Evolutionary conservation across 257 asterid species (phyloP).

Genomic region (Solanum bulbocastanum): DNA sequence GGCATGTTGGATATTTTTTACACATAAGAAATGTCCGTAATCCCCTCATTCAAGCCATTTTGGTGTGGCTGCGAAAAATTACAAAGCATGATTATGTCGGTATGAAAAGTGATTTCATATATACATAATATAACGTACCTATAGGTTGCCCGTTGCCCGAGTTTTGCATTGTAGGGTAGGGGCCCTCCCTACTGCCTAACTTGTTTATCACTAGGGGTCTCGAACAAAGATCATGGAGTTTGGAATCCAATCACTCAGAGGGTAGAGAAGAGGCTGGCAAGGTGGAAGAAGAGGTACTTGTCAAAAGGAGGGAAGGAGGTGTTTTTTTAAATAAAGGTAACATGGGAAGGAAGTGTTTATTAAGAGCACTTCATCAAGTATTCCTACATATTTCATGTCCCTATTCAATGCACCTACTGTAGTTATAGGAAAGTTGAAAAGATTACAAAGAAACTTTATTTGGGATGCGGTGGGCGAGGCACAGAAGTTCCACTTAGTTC

Average conservation of each 20-base stretch:
- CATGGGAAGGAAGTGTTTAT: neutral
- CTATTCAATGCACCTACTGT: neutral
- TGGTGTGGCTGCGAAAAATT: neutral
- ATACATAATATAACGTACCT: neutral
- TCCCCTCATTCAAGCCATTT: neutral
- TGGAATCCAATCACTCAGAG: neutral
- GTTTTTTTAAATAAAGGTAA: neutral
- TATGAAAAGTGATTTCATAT: neutral
- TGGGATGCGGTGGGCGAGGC: neutral
- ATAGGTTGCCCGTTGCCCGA: neutral
- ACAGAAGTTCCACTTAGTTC: neutral
- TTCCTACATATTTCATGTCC: neutral
- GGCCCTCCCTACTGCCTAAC: neutral
- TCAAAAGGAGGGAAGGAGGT: neutral
- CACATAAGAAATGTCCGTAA: neutral
- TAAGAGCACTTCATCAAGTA: neutral
- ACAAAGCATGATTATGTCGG: neutral
- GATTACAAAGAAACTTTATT: neutral
- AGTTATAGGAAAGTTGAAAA: neutral
- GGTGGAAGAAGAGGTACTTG: neutral
- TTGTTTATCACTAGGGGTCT: neutral
- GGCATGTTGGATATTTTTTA: neutral
- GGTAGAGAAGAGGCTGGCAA: neutral
- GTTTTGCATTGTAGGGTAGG: neutral
- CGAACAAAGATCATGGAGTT: neutral